Evolutionary conservation across 305 asterid genomes (phyloP), one percentile per base, ranked within the genome.

Genomic region (Fraxinus baroniana): DNA sequence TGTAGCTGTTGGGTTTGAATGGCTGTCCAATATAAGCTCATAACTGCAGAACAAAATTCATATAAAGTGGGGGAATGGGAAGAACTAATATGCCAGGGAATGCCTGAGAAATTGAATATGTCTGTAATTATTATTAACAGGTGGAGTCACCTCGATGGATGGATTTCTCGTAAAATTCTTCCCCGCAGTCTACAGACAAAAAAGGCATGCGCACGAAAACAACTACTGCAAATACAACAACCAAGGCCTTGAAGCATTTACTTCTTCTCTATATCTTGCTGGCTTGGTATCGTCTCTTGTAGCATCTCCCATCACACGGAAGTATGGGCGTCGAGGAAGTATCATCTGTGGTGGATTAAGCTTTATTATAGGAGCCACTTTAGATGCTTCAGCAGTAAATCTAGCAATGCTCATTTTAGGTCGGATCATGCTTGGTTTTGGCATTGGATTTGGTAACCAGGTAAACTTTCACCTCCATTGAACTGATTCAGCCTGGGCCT

Each of bases 391-490:
- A 0, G 95, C 98, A 1, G 74, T 80, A n/a, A 94, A 95, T 81
- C 89, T 96, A 4, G 66, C 81, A 64, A 96, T 96, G 99, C 97
- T 96, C 79, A 84, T 92, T 41, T 52, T 93, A 7, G 99, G 99
- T 62, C 83, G 99, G 28, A 89, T 94, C 55, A 91, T 94, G 98
- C 98, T 96, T 55, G 98, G 98, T 2, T 49, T 94, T 57, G 99
- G 99, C 83, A 96, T 96, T 80, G 99, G 99, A 76, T 94, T 96
- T 18, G 99, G 99, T 26, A 96, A 96, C 82, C 99, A 96, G 93
- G 99, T 89, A 74, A 24, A 5, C 68, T 18, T 80, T 46, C 18
- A 9, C n/a, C 36, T 3, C 35, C 73, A 66, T 60, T 9, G 10
- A 57, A 57, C 68, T 57, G 26, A 57, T 57, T 57, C 12, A 57